These are phyloP conservation scores for Diaporthe batatas DNA, from an alignment of 2,329 filamentous ascomycete genomes.

Conservation along the genomic window DNA sequence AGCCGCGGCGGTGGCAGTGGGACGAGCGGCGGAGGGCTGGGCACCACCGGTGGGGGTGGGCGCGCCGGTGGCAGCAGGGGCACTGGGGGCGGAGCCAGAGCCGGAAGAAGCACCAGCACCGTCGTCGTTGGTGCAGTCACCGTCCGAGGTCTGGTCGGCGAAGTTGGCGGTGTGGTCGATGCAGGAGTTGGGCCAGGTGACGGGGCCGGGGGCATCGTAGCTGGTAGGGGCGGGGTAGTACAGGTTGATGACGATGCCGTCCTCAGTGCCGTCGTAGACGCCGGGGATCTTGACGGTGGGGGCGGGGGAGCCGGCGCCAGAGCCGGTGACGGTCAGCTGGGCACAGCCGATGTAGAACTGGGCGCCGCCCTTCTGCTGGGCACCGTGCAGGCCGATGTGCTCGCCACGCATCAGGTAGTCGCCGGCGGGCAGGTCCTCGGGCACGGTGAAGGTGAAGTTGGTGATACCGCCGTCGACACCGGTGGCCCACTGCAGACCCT, in stretches of 20 bases:
- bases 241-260: constrained; percentile 52
- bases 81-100: neutral
- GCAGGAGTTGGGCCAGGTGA: constrained; percentile 52
- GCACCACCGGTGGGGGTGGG: neutral
- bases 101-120: constrained; percentile 26
- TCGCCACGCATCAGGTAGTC: constrained; percentile 59
- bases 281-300: constrained; percentile 52
- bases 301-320: constrained; percentile 48
- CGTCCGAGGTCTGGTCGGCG: constrained; percentile 50
- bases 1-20: constrained; percentile 4
- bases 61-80: neutral
- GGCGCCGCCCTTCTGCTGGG: constrained; percentile 50
- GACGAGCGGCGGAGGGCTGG: neutral
- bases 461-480: constrained; percentile 47
- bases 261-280: constrained; percentile 51
- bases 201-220: constrained; percentile 52
- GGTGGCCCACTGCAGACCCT: constrained; percentile 52
- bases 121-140: constrained; percentile 51
- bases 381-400: constrained; percentile 56
- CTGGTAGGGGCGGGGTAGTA: constrained; percentile 52
- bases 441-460: constrained; percentile 54
- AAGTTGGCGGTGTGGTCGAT: constrained; percentile 56
- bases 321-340: constrained; percentile 52
- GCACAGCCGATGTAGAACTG: constrained; percentile 57
- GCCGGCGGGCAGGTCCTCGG: constrained; percentile 50